phyloP scores from a whole-genome alignment of 306 rosid species.

The Rosa multiflora region DNA sequence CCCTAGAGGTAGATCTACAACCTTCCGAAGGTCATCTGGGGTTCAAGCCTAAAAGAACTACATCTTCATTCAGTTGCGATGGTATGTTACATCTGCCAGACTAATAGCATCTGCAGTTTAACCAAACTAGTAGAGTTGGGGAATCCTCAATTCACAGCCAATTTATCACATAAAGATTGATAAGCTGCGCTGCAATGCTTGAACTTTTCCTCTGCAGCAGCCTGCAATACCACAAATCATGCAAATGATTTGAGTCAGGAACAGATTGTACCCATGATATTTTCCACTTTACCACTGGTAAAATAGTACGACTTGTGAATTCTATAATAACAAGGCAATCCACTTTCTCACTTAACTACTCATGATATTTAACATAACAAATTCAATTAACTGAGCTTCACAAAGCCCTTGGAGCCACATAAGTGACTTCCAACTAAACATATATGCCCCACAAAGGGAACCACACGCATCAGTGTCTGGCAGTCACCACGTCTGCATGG shows the following conservation, averaged over 20 bases:
- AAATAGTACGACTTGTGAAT: not conserved
- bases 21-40: too few species aligned
- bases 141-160: slow-evolving; percentile 40
- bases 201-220: slow-evolving; percentile 80
- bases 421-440: not conserved
- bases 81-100: slow-evolving; percentile 28
- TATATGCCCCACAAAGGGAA: too few species aligned
- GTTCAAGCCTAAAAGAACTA: not conserved
- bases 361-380: not conserved
- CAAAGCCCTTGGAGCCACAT: not conserved
- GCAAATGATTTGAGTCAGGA: not conserved
- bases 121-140: slow-evolving; percentile 4
- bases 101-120: slow-evolving; percentile 15
- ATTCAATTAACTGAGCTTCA: not conserved
- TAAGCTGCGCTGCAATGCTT: slow-evolving; percentile 81
- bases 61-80: not conserved
- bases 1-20: too few species aligned
- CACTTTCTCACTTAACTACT: not conserved
- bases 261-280: not conserved
- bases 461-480: not conserved
- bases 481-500: not conserved
- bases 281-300: not conserved
- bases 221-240: slow-evolving; percentile 33
- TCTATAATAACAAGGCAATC: not conserved
- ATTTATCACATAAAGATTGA: slow-evolving; percentile 65